Evolutionary conservation across 108 stramenopile species (phyloP).

Genomic region (Pseudonitzschia multistriata): DNA sequence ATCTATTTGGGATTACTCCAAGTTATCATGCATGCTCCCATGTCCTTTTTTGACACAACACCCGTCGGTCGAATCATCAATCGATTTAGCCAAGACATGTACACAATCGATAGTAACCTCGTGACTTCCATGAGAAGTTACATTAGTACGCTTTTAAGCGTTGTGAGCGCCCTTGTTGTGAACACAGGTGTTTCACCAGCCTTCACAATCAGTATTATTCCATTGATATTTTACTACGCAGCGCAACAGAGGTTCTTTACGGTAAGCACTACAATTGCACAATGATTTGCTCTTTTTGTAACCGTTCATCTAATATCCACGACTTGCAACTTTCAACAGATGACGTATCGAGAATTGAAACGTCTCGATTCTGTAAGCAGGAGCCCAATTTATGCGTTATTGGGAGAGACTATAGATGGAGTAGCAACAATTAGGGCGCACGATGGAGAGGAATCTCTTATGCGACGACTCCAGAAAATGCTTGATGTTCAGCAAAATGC

Average conservation of each 20-base stretch:
- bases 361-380: conserved; percentile 82
- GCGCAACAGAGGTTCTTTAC: conserved; percentile 81
- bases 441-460: conserved; percentile 66
- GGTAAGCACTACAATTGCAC: conserved; percentile 24
- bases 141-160: conserved; percentile 61
- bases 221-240: conserved; percentile 69
- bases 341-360: conserved; percentile 90
- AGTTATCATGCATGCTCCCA: conserved; percentile 75
- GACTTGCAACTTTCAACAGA: conserved; percentile 14
- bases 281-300: neutral
- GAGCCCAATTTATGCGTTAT: conserved; percentile 89
- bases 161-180: conserved; percentile 73
- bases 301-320: neutral
- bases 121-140: conserved; percentile 68
- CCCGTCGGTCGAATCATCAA: conserved; percentile 59
- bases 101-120: conserved; percentile 92
- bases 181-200: conserved; percentile 67
- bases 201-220: conserved; percentile 52
- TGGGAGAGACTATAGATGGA: conserved; percentile 92
- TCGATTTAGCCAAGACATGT: conserved; percentile 59
- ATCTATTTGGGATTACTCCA: conserved; percentile 56
- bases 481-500: conserved; percentile 69
- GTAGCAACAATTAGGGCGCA: conserved; percentile 92
- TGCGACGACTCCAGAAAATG: conserved; percentile 57
- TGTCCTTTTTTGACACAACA: conserved; percentile 79